Base-by-base conservation (phyloP, 2,329 filamentous ascomycete species). In the Domatiomyces catenatus region DNA sequence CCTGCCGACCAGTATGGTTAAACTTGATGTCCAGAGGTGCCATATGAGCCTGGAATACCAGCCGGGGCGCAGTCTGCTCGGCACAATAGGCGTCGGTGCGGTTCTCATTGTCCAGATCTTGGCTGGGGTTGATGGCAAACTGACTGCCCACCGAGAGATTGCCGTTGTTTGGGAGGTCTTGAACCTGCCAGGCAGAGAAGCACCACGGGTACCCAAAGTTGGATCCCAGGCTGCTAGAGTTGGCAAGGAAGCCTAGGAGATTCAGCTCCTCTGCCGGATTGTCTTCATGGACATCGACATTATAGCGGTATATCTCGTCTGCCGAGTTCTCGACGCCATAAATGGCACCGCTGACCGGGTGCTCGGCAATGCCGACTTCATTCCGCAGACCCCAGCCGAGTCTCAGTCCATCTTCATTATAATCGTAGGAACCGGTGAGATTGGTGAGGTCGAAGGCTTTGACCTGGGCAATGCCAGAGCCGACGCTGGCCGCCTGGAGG, bases 221-320 rank as follows among this genome's bases (percentile, higher is more conserved):
- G 28, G 56, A 59, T 17, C 70, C 72, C 59, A 58, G 52, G 18
- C 63, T 66, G 6, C 57, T 8, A 0, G 72, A 73, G n/a, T 71
- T 70, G 44, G 75, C 74, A 2, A 84, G 67, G 51, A 72, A 75
- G 2, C 83, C 83, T 53, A 83, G 77, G 62, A 77, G 85, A 64
- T 87, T 86, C 63, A 88, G 66, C 64, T 87, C 81, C 61, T 87
- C 84, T 15, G 74, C 83, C 0, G 83, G 83, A 59, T 87, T 87
- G 59, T 84, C 71, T 53, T 76, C 64, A 57, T 83, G 79, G 44
- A 85, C 74, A 53, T 83, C 79, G n/a, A 70, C 57, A 8, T 74
- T 75, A 46, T 72, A 65, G 28, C 83, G 73, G 12, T 66, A 65
- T 15, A 86, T 70, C 39, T 83, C 65, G 63, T 86, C 83, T 7